Base-by-base conservation (phyloP, 805 yeast genomes). In the Ogataea ganodermae region DNA sequence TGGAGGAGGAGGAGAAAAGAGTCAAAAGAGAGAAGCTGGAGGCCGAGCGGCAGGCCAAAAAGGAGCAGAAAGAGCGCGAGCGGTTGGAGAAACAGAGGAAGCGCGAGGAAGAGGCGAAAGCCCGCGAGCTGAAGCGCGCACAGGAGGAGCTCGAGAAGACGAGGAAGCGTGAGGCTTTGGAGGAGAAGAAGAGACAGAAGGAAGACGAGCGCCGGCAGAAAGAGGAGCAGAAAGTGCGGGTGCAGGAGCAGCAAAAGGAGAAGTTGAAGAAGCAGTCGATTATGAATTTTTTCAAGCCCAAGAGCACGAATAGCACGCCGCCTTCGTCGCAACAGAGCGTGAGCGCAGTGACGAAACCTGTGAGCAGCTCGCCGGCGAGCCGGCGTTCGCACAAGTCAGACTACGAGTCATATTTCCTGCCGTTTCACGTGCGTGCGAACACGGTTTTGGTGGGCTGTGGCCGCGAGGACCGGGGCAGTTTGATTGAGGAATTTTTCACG, bases 111-210 rank as follows among this genome's bases (percentile, higher is more conserved):
- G 66, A 61, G 57, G 56, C 63, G 35, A 61, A 59, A 46, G 36
- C 35, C 28, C 44, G 64, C 59, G 56, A 67, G 60, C 55, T 61
- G 57, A 60, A 47, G 46, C 56, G 58, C 45, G 56, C 55, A 38
- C 58, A 57, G 24, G 63, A 65, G 26, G 63, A 66, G 51, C 68
- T 66, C 49, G 64, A 63, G 44, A 65, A 68, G 35, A 68, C 70
- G 48, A 62, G 62, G 24, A 59, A 67, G 45, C 69, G 68, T 35
- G 72, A 71, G 26, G 70, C 66, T 44, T 65, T 42, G 17, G 57
- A 55, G 42, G 48, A 50, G 42, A 48, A 52, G 42, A 32, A 42
- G 35, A 31, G 48, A 38, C 32, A 38, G 37, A 40, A 48, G 32
- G 53, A 46, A 35, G 52, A 50, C 37, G 49, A 47, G 6, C 50